phyloP scores from a whole-genome alignment of 371 early-diverging fungal species.

The Mucor lusitanicus region DNA sequence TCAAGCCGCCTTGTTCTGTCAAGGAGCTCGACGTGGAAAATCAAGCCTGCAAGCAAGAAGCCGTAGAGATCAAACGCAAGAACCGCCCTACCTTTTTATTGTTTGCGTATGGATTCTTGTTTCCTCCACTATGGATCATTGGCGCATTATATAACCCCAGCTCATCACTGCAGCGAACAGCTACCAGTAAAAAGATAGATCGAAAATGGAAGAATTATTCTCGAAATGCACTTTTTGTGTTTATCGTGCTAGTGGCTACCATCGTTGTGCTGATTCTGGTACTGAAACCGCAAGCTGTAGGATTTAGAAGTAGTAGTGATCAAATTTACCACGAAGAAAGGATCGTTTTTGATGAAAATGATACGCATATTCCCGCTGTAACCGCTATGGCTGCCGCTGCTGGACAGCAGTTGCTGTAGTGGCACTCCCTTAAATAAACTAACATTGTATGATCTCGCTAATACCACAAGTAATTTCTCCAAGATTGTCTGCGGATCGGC shows the following conservation, averaged over 20 bases:
- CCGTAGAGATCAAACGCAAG: background rate
- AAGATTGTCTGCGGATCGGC: too few species aligned
- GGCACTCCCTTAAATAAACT: background rate
- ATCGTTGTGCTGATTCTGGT: conserved; percentile 2
- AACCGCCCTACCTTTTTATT: conserved; percentile 31
- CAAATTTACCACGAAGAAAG: background rate
- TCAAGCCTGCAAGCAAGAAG: background rate
- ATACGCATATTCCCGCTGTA: background rate
- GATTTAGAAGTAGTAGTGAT: conserved; percentile 12
- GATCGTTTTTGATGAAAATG: conserved; percentile 6
- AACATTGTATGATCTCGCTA: background rate
- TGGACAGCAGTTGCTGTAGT: background rate
- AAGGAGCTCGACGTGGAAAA: background rate
- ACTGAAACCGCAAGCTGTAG: conserved; percentile 3
- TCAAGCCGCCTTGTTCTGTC: background rate
- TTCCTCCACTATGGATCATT: conserved; percentile 42
- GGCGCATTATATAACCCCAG: conserved; percentile 23
- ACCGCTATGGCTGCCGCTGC: background rate
- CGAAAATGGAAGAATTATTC: conserved; percentile 25
- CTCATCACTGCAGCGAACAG: background rate
- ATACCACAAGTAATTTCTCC: too few species aligned
- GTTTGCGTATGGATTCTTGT: conserved; percentile 39
- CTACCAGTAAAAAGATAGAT: conserved; percentile 9
- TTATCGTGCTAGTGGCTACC: background rate
- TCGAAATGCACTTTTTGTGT: conserved; percentile 15